These are phyloP conservation scores for Nakaseomyces nivariensis DNA, from an alignment of 1,139 yeast species.

Conservation along the genomic window DNA sequence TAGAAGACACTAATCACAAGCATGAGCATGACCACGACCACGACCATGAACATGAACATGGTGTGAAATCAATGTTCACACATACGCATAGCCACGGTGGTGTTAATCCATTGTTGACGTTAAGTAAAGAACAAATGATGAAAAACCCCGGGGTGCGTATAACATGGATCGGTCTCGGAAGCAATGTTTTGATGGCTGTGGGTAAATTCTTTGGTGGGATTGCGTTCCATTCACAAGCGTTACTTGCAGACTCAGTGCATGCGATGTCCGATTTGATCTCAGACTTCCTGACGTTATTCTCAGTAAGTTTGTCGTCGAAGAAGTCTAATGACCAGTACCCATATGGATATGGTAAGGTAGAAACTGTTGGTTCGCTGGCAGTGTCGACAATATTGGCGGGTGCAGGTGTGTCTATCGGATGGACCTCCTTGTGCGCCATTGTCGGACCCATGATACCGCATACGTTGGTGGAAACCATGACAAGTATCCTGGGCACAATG, in stretches of 20 bases:
- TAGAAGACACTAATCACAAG: neutral
- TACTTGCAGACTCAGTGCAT: slow-evolving; percentile 89
- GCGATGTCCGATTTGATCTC: slow-evolving; percentile 84
- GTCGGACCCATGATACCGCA: slow-evolving; percentile 60
- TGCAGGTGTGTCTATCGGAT: slow-evolving; percentile 89
- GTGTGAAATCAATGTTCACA: neutral
- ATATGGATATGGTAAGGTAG: slow-evolving; percentile 85
- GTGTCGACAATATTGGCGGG: slow-evolving; percentile 73
- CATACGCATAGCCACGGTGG: slow-evolving; percentile 31
- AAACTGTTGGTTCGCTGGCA: slow-evolving; percentile 81
- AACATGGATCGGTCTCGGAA: slow-evolving; percentile 82
- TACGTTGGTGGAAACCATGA: slow-evolving; percentile 37
- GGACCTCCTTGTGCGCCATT: slow-evolving; percentile 67
- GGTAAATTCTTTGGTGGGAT: slow-evolving; percentile 86
- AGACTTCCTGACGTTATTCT: slow-evolving; percentile 78
- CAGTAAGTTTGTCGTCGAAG: slow-evolving; percentile 68
- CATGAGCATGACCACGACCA: neutral
- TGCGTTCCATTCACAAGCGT: slow-evolving; percentile 86
- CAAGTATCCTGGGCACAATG: slow-evolving; percentile 14
- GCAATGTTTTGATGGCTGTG: slow-evolving; percentile 75
- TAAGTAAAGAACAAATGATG: slow-evolving; percentile 34
- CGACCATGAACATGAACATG: slow-evolving; percentile 17
- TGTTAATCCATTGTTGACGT: slow-evolving; percentile 29
- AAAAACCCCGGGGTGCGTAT: slow-evolving; percentile 83
- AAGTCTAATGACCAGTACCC: slow-evolving; percentile 65